Evolutionary conservation across 2,329 filamentous ascomycete species (phyloP).

Genomic region (Remersonia thermophila): DNA sequence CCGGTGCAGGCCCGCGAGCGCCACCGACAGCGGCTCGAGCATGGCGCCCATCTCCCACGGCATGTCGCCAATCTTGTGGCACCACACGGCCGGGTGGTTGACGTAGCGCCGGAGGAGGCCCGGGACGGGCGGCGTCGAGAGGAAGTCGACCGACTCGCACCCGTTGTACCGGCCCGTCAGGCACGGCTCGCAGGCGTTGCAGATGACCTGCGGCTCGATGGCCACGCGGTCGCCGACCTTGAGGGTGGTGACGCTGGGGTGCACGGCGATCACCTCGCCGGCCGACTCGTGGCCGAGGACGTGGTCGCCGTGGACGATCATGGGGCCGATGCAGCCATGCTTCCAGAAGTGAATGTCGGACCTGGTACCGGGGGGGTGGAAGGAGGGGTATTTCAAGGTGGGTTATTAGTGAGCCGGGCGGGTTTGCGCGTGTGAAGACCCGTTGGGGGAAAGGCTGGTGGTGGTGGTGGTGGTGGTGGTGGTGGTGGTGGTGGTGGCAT

Average conservation of each 20-base stretch:
- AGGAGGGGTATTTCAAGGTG: neutral
- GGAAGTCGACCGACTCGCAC: constrained; percentile 73
- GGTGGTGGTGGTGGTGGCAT: neutral
- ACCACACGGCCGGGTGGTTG: constrained; percentile 89
- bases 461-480: no score
- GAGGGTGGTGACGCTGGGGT: constrained; percentile 65
- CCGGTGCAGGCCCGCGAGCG: constrained; percentile 76
- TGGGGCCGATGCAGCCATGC: constrained; percentile 85
- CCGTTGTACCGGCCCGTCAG: constrained; percentile 91
- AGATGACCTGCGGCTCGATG: constrained; percentile 89
- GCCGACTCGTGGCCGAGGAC: constrained; percentile 92
- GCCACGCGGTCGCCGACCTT: constrained; percentile 83
- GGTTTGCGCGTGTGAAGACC: no score
- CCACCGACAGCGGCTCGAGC: constrained; percentile 81
- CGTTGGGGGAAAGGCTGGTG: no score
- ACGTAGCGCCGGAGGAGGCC: constrained; percentile 85
- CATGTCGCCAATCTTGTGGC: constrained; percentile 91
- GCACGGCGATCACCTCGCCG: constrained; percentile 68
- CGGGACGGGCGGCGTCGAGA: constrained; percentile 80
- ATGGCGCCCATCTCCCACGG: constrained; percentile 83
- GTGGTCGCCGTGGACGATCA: constrained; percentile 81
- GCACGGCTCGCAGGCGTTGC: constrained; percentile 80
- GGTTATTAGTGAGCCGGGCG: no score
- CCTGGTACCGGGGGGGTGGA: constrained; percentile 30
- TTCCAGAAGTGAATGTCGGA: constrained; percentile 98